Evolutionary conservation across 2,329 filamentous ascomycete species (phyloP).

Genomic region (Pestalotiopsis sp.): DNA sequence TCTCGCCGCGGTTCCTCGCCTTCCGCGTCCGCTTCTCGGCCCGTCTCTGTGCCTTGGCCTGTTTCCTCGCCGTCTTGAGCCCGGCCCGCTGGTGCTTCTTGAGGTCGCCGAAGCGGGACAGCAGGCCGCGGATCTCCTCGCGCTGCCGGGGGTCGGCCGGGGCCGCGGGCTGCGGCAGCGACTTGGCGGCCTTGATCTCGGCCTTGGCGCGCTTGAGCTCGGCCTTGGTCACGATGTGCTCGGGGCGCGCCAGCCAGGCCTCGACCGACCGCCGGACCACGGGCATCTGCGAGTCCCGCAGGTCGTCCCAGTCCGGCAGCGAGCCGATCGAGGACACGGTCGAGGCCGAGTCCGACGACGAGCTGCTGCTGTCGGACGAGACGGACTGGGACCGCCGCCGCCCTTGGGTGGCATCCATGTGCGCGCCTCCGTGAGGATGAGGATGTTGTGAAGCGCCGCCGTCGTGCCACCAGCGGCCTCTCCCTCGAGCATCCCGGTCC

Average conservation of each 20-base stretch:
- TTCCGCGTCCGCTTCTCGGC: slow-evolving; percentile 10
- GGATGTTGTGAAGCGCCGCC: background rate
- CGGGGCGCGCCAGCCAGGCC: slow-evolving; percentile 52
- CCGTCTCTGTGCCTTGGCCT: slow-evolving; percentile 21
- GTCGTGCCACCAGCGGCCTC: background rate
- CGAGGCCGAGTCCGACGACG: slow-evolving; percentile 36
- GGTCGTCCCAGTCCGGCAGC: slow-evolving; percentile 55
- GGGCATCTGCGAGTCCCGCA: slow-evolving; percentile 51
- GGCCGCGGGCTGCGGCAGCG: slow-evolving; percentile 11
- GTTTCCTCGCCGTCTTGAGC: slow-evolving; percentile 32
- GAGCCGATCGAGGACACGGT: slow-evolving; percentile 51
- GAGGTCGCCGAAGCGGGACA: slow-evolving; percentile 44
- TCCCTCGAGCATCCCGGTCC: slow-evolving; percentile 14
- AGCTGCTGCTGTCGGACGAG: slow-evolving; percentile 40
- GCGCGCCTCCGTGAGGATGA: background rate
- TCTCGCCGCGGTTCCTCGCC: slow-evolving; percentile 25
- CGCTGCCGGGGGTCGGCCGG: background rate
- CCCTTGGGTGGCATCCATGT: background rate
- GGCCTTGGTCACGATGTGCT: slow-evolving; percentile 49
- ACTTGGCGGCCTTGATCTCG: slow-evolving; percentile 45
- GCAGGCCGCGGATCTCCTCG: slow-evolving; percentile 47
- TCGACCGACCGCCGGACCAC: slow-evolving; percentile 45
- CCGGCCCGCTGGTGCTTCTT: slow-evolving; percentile 38
- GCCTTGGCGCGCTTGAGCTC: slow-evolving; percentile 43
- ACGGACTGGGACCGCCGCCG: slow-evolving; percentile 37